Percentiles rank a stretch among this genome's conserved stretches.
phyloP scores from a whole-genome alignment of 768 basidiomycete species.

The Calocybe gangraenosa region DNA sequence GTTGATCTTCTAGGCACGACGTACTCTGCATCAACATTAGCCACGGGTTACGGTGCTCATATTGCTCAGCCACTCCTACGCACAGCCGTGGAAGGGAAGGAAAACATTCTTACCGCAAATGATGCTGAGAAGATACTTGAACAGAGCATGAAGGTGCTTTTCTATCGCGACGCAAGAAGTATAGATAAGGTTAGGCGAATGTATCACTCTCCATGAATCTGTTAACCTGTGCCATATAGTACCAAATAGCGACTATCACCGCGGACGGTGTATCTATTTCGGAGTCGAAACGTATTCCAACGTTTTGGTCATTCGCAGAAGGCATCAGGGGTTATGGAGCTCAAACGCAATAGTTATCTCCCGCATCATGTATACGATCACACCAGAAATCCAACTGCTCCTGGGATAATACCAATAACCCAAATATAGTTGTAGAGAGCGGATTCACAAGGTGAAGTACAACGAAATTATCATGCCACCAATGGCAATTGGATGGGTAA shows the following conservation, averaged over 20 bases:
- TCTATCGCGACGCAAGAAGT: conserved; percentile 94
- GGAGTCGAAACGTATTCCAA: conserved; percentile 70
- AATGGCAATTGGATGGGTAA: too few species aligned
- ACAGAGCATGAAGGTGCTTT: conserved; percentile 88
- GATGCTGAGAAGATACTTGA: conserved; percentile 77
- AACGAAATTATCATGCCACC: too few species aligned
- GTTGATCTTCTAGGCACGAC: conserved; percentile 98
- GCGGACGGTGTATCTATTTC: conserved; percentile 73
- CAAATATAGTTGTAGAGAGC: too few species aligned
- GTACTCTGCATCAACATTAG: conserved; percentile 88
- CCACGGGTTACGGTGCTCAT: conserved; percentile 91
- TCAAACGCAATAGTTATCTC: conserved; percentile 66
- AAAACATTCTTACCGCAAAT: conserved; percentile 70
- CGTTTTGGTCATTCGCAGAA: conserved; percentile 91
- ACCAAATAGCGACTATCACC: conserved; percentile 91
- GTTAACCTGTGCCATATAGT: conserved; percentile 43
- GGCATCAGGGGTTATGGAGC: conserved; percentile 87
- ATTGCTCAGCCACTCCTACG: conserved; percentile 92
- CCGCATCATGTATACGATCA: too few species aligned
- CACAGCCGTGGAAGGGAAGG: conserved; percentile 82
- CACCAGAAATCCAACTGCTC: too few species aligned
- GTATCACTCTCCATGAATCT: background rate
- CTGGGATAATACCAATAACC: too few species aligned
- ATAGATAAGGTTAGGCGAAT: conserved; percentile 75
- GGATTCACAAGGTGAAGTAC: too few species aligned